A percentile compares a stretch with the other conserved stretches of the same genome.
These are phyloP conservation scores for Chrysanthemum lavandulifolium DNA, from an alignment of 129 eudicot species.

Conservation along the genomic window DNA sequence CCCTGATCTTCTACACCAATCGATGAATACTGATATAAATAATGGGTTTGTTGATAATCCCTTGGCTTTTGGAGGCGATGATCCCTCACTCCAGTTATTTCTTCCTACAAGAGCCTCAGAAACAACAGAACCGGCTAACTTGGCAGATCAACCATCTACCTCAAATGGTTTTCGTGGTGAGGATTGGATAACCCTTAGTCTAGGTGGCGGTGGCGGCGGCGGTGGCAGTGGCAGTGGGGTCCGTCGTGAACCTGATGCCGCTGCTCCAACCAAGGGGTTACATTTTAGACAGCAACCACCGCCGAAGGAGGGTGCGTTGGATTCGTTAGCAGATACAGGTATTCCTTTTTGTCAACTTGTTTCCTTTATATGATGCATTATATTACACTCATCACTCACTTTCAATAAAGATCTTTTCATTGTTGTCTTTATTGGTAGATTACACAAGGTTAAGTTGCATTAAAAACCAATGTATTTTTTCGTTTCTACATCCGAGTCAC, in stretches of 20 bases:
- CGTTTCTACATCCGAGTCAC: too few relatives aligned
- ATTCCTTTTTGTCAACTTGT: slow-evolving; percentile 11
- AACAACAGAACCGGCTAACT: slow-evolving; percentile 40
- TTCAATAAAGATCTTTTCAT: neutral
- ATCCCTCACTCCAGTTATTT: slow-evolving; percentile 83
- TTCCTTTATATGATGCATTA: neutral
- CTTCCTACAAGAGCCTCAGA: slow-evolving; percentile 80
- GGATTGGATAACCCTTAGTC: slow-evolving; percentile 93
- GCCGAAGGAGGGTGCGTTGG: slow-evolving; percentile 44
- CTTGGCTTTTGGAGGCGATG: slow-evolving; percentile 65
- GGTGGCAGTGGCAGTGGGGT: slow-evolving; percentile 44
- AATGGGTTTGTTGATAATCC: slow-evolving; percentile 69
- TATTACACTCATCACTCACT: neutral
- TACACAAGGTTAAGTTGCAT: too few relatives aligned
- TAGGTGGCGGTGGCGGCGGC: slow-evolving; percentile 55
- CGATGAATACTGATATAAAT: slow-evolving; percentile 20
- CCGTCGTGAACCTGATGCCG: slow-evolving; percentile 39
- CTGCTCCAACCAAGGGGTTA: slow-evolving; percentile 31
- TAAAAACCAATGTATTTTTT: too few relatives aligned
- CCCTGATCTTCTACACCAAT: slow-evolving; percentile 41
- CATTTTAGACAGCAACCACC: slow-evolving; percentile 42
- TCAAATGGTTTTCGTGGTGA: slow-evolving; percentile 62
- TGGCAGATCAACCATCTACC: slow-evolving; percentile 49
- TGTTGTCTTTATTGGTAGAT: neutral
- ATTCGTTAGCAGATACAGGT: slow-evolving; percentile 74